phyloP scores from a whole-genome alignment of 495 filamentous ascomycete species.

The Hyphodiscus hymeniophilus region DNA sequence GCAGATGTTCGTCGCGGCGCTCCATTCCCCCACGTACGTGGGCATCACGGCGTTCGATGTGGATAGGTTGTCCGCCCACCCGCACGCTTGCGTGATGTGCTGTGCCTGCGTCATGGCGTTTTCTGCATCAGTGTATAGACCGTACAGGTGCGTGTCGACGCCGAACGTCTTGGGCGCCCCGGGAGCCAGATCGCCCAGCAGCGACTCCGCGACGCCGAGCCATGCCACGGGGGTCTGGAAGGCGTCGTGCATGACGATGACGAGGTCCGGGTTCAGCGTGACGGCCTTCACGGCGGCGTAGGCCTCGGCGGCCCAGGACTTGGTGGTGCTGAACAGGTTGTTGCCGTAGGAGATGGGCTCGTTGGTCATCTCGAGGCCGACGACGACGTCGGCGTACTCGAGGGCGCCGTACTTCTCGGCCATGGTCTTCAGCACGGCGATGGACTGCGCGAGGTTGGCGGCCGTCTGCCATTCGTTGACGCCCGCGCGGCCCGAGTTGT shows the following conservation, averaged over 20 bases:
- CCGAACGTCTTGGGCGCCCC: constrained; percentile 20
- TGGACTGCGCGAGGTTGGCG: constrained; percentile 28
- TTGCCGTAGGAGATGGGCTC: constrained; percentile 28
- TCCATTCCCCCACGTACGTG: constrained; percentile 34
- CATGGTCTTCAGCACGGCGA: constrained; percentile 30
- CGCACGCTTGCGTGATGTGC: constrained; percentile 30
- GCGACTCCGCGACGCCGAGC: constrained; percentile 18
- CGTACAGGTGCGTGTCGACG: constrained; percentile 32
- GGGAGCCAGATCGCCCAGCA: constrained; percentile 1
- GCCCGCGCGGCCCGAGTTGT: constrained; percentile 31
- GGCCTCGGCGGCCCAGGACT: constrained; percentile 17
- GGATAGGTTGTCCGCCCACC: constrained; percentile 22
- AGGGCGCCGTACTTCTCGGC: constrained; percentile 31
- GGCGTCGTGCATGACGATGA: constrained; percentile 31
- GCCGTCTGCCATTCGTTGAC: constrained; percentile 29
- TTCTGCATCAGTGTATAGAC: constrained; percentile 27
- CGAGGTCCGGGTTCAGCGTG: constrained; percentile 26
- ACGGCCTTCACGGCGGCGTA: constrained; percentile 27
- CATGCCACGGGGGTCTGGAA: constrained; percentile 25
- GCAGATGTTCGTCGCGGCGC: constrained; percentile 28
- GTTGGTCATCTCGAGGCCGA: constrained; percentile 33
- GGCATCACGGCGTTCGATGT: constrained; percentile 21
- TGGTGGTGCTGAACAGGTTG: constrained; percentile 29
- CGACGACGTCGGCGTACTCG: constrained; percentile 34
- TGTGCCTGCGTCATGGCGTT: constrained; percentile 25